Evolutionary conservation across 148 eudicot genomes (phyloP).

Genomic region (Linanthus parryae): DNA sequence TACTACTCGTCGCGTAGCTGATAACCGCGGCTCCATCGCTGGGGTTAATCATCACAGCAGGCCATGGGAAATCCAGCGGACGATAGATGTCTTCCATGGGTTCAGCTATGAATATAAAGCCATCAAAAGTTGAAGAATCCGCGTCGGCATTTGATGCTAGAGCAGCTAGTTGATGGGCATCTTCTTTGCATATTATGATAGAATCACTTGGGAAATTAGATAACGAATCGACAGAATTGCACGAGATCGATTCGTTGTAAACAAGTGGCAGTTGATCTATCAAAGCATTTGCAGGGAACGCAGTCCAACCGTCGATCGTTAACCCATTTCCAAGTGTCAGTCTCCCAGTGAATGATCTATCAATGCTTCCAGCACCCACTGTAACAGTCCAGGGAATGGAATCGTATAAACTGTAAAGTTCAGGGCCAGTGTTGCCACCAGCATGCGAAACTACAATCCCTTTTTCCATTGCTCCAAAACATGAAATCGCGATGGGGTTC

Average conservation of each 20-base stretch:
- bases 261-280: constrained; percentile 8
- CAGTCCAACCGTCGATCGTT: constrained; percentile 3
- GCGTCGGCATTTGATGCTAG: constrained; percentile 2
- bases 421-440: constrained; percentile 5
- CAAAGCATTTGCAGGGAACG: constrained; percentile 23
- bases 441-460: constrained; percentile 6
- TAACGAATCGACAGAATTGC: constrained; percentile 8
- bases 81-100: neutral
- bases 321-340: constrained; percentile 23
- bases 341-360: constrained; percentile 4
- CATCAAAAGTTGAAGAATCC: too few relatives aligned
- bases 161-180: too few relatives aligned
- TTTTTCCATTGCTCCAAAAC: constrained; percentile 12
- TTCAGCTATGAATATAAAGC: constrained; percentile 11
- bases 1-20: constrained; percentile 6
- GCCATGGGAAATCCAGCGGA: neutral
- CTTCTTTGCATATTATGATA: constrained; percentile 15
- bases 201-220: neutral
- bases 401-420: neutral
- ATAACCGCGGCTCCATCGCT: constrained; percentile 4
- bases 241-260: constrained; percentile 15
- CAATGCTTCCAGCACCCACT: constrained; percentile 2
- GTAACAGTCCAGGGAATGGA: constrained; percentile 4
- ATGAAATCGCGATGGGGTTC: constrained; percentile 9
- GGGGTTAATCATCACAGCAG: constrained; percentile 16